Conservation (phyloP, 768 basidiomycete genomes). For the Gloeophyllum trabeum region DNA sequence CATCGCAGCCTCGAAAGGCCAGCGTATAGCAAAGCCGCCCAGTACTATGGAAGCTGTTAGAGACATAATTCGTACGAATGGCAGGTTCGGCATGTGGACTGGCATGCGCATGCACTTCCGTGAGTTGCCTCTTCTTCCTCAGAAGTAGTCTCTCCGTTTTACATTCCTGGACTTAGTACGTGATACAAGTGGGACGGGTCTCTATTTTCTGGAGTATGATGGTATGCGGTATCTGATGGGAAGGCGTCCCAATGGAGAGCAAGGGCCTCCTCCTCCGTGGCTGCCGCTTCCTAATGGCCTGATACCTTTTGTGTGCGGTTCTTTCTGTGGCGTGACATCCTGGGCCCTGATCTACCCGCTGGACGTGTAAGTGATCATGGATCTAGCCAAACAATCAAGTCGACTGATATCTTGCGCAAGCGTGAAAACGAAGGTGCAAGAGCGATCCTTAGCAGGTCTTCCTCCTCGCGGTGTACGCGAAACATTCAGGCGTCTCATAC, state of each 20-base stretch:
- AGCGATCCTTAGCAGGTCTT: conserved; percentile 77
- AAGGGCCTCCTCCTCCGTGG: conserved; percentile 77
- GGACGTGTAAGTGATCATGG: conserved; percentile 71
- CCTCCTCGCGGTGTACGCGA: conserved; percentile 58
- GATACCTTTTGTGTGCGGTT: conserved; percentile 88
- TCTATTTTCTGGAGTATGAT: conserved; percentile 94
- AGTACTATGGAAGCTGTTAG: conserved; percentile 68
- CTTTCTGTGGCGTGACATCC: conserved; percentile 67
- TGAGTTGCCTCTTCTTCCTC: conserved; percentile 21
- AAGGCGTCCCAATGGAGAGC: conserved; percentile 64
- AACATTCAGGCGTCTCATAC: conserved; percentile 68
- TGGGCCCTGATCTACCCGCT: conserved; percentile 74
- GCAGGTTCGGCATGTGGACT: conserved; percentile 61
- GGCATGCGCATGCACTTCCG: conserved; percentile 84
- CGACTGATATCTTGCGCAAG: conserved; percentile 16
- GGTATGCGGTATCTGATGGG: conserved; percentile 83
- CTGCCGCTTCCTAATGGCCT: conserved; percentile 69
- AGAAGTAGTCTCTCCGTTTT: conserved; percentile 1
- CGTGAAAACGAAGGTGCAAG: conserved; percentile 94
- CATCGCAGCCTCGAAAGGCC: conserved; percentile 73
- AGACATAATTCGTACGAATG: conserved; percentile 61
- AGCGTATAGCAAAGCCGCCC: conserved; percentile 65
- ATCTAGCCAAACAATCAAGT: no score
- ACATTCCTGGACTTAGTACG: conserved; percentile 39
- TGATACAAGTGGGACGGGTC: conserved; percentile 79